Conservation (phyloP, 2,329 filamentous ascomycete species). For the Cytospora paraplurivora region DNA sequence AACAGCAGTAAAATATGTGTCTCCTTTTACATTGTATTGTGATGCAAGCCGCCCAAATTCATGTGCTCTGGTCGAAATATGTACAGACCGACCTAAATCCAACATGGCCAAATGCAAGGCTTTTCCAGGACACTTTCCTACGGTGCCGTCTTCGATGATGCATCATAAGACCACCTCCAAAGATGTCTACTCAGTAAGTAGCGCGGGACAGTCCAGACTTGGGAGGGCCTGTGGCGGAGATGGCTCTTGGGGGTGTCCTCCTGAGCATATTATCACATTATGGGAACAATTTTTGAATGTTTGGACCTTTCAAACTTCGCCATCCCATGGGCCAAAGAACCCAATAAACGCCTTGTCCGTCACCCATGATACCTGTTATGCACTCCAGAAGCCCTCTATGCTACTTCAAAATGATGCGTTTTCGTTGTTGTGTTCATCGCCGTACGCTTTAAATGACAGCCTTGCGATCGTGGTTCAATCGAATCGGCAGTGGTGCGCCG, state of each 20-base stretch:
- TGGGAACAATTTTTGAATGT: slow-evolving; percentile 7
- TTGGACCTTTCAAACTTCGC: slow-evolving; percentile 11
- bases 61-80: not conserved
- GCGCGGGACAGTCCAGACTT: not conserved
- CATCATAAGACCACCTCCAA: not conserved
- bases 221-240: not conserved
- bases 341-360: slow-evolving; percentile 12
- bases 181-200: not conserved
- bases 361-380: slow-evolving; percentile 17
- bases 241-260: not conserved
- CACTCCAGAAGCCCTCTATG: slow-evolving; percentile 12
- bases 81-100: not conserved
- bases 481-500: slow-evolving; percentile 16
- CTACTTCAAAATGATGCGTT: slow-evolving; percentile 18
- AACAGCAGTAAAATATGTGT: not conserved
- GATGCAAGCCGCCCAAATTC: not conserved
- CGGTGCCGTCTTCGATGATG: not conserved
- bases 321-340: slow-evolving; percentile 14
- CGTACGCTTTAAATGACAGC: slow-evolving; percentile 14
- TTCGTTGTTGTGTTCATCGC: slow-evolving; percentile 14
- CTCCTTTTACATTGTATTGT: not conserved
- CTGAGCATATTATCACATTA: slow-evolving; percentile 24
- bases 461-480: slow-evolving; percentile 17
- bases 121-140: not conserved
- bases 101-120: not conserved